Evolutionary conservation across 2,329 filamentous ascomycete species (phyloP).

Genomic region (Colletotrichum sidae): DNA sequence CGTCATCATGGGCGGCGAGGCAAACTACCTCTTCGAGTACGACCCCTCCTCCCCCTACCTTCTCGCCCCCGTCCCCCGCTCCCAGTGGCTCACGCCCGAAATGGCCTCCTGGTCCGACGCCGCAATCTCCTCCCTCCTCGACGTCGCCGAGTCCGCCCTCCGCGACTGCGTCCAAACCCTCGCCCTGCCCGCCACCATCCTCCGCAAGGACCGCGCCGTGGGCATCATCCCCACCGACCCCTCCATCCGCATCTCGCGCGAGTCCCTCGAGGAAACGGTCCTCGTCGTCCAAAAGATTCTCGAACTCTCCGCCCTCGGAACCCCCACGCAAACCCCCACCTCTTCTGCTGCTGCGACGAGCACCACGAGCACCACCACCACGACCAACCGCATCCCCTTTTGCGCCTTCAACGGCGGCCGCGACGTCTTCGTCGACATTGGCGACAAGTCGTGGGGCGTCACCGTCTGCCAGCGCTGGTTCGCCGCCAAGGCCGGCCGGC

Average conservation of each 20-base stretch:
- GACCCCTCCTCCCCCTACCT: constrained; percentile 72
- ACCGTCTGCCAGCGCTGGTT: constrained; percentile 93
- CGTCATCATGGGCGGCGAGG: constrained; percentile 94
- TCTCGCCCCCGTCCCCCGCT: constrained; percentile 74
- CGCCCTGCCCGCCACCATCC: constrained; percentile 80
- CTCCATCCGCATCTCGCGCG: constrained; percentile 78
- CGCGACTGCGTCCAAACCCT: constrained; percentile 84
- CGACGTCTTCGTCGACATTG: constrained; percentile 98
- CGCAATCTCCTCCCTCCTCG: constrained; percentile 84
- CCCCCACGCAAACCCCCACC: constrained; percentile 40
- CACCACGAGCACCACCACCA: constrained; percentile 68
- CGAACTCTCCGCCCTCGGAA: constrained; percentile 74
- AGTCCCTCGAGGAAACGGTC: constrained; percentile 95
- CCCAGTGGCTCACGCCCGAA: constrained; percentile 80
- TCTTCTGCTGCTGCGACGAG: no score
- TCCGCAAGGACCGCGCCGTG: constrained; percentile 90
- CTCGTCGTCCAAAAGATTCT: constrained; percentile 93
- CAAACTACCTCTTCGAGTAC: constrained; percentile 93
- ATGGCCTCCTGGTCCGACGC: constrained; percentile 82
- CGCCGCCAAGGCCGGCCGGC: constrained; percentile 60
- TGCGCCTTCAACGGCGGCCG: constrained; percentile 98
- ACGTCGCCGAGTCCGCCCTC: constrained; percentile 88
- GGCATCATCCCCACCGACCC: constrained; percentile 77
- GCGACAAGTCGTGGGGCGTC: constrained; percentile 97
- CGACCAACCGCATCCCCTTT: constrained; percentile 74